These are phyloP conservation scores for Teratosphaeriaceae sp. DNA, from an alignment of 2,329 filamentous ascomycete genomes.

Conservation along the genomic window DNA sequence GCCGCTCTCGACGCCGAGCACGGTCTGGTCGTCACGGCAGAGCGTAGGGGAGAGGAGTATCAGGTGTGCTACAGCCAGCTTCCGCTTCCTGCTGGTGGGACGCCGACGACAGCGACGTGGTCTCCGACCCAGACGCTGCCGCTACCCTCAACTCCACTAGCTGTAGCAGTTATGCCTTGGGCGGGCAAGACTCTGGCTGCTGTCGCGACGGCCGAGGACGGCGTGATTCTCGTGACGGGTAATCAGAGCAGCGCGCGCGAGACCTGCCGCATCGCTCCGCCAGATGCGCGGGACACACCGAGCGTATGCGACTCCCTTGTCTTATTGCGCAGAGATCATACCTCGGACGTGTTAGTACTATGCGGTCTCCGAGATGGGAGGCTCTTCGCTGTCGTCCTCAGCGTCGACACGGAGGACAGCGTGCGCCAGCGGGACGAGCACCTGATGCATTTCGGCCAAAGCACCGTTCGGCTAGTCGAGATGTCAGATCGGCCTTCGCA, in stretches of 20 bases:
- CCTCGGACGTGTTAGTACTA: constrained; percentile 11
- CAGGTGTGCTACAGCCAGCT: constrained; percentile 5
- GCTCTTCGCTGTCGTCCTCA: constrained; percentile 14
- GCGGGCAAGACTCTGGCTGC: constrained; percentile 4
- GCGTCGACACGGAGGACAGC: constrained; percentile 1
- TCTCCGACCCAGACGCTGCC: neutral
- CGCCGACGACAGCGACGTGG: constrained; percentile 1
- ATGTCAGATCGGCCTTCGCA: constrained; percentile 8
- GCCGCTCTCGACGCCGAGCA: constrained; percentile 16
- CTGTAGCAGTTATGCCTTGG: neutral
- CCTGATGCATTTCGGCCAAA: constrained; percentile 17
- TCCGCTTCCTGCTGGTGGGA: neutral
- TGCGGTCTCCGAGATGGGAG: constrained; percentile 27
- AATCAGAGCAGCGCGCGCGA: neutral
- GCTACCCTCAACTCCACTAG: neutral
- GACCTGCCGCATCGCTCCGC: neutral
- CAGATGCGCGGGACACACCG: constrained; percentile 1
- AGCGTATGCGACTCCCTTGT: constrained; percentile 21
- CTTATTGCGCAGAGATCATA: constrained; percentile 10
- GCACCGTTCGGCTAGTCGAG: constrained; percentile 19
- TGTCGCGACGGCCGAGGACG: constrained; percentile 1
- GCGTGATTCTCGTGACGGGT: neutral
- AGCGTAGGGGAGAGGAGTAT: constrained; percentile 8
- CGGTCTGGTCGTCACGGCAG: constrained; percentile 14
- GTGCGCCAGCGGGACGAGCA: constrained; percentile 7